Evolutionary conservation across 371 early-diverging fungal genomes (phyloP).

Genomic region (Chytridium lagenaria): DNA sequence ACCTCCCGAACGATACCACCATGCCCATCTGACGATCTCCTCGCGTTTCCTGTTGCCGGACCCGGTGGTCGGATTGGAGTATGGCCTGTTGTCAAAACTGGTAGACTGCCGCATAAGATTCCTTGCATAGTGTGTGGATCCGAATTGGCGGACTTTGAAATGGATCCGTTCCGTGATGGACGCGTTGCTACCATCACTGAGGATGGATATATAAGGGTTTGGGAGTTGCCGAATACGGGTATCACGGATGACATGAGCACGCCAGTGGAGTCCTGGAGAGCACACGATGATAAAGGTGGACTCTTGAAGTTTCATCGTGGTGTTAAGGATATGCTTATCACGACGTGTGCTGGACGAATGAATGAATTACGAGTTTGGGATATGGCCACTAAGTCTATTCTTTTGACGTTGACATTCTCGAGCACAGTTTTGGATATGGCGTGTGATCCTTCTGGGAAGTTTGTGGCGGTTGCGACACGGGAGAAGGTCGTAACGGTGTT

Average conservation of each 20-base stretch:
- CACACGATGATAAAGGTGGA: constrained; percentile 62
- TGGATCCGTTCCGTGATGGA: constrained; percentile 68
- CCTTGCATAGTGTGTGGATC: constrained; percentile 55
- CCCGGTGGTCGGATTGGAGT: constrained; percentile 83
- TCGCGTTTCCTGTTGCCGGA: constrained; percentile 77
- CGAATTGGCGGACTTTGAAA: constrained; percentile 61
- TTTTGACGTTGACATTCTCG: constrained; percentile 31
- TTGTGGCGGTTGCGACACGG: constrained; percentile 64
- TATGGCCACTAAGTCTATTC: constrained; percentile 8
- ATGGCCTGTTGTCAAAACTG: constrained; percentile 65
- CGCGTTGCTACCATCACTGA: constrained; percentile 64
- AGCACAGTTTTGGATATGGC: constrained; percentile 55
- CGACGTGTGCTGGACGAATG: constrained; percentile 40
- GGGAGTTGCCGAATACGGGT: constrained; percentile 68
- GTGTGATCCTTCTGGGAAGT: constrained; percentile 71
- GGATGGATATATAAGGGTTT: constrained; percentile 75
- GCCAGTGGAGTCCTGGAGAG: constrained; percentile 27
- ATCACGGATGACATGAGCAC: constrained; percentile 39
- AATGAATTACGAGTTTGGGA: constrained; percentile 41
- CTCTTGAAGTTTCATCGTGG: constrained; percentile 70
- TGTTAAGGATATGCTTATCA: constrained; percentile 59
- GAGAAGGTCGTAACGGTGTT: constrained; percentile 72
- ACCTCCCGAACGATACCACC: constrained; percentile 65
- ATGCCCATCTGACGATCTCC: constrained; percentile 59
- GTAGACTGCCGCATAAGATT: constrained; percentile 70